Percentiles rank a stretch among this genome's conserved stretches.
Evolutionary conservation across 2,329 filamentous ascomycete species (phyloP).

Genomic region (Trichoderma oligosporum): DNA sequence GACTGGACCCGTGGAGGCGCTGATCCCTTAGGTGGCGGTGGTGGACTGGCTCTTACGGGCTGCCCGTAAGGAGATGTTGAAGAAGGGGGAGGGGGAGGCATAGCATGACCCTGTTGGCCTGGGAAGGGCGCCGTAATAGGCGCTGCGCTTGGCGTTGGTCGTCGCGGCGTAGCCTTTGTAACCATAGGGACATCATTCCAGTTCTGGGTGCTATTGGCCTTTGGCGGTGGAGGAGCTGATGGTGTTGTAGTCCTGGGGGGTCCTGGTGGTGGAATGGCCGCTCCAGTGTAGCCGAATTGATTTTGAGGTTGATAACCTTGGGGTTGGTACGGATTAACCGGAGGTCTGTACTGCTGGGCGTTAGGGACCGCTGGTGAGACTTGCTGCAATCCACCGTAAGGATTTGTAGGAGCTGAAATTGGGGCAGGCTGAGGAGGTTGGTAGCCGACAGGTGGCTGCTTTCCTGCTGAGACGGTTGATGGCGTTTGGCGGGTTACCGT

Average conservation of each 20-base stretch:
- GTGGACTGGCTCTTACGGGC: constrained; percentile 63
- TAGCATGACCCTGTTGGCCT: constrained; percentile 54
- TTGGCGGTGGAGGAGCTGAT: constrained; percentile 66
- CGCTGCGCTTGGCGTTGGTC: constrained; percentile 67
- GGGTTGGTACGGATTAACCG: constrained; percentile 37
- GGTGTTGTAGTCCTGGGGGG: constrained; percentile 56
- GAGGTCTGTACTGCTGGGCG: constrained; percentile 37
- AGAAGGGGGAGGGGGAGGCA: constrained; percentile 51
- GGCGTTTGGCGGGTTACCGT: constrained; percentile 30
- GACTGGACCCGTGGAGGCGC: constrained; percentile 69
- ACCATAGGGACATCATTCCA: constrained; percentile 97
- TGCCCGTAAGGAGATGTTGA: constrained; percentile 51
- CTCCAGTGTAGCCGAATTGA: constrained; percentile 39
- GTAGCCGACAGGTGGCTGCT: constrained; percentile 43
- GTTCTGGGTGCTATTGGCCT: constrained; percentile 66
- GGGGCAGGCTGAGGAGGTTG: constrained; percentile 44
- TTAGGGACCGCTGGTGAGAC: constrained; percentile 28
- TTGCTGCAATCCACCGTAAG: constrained; percentile 26
- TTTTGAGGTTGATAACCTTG: constrained; percentile 28
- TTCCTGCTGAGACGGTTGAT: constrained; percentile 39
- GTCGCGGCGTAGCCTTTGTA: constrained; percentile 66
- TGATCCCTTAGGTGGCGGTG: constrained; percentile 77
- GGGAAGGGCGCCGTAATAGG: constrained; percentile 74
- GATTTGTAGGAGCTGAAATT: constrained; percentile 29
- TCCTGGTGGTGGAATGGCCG: constrained; percentile 36